Percentiles rank a stretch among this genome's conserved stretches.
Evolutionary conservation across 179 eudicot species (phyloP).

Genomic region (Beta corolliflora): DNA sequence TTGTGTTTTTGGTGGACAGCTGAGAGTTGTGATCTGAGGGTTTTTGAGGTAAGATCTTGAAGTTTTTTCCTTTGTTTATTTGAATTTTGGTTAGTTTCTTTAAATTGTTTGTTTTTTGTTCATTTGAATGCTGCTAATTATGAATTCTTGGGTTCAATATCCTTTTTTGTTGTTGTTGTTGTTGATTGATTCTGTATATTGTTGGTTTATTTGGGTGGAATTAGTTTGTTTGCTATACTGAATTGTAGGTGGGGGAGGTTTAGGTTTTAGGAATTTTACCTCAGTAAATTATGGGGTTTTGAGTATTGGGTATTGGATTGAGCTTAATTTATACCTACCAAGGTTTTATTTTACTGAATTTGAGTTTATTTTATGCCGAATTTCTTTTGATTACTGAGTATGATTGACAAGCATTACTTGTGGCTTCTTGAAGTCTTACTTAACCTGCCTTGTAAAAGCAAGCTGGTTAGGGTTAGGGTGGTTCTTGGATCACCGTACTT

Average conservation of each 20-base stretch:
- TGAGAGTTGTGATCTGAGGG: constrained; percentile 27
- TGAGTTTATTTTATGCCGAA: not conserved
- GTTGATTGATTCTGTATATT: constrained; percentile 2
- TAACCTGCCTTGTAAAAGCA: not conserved
- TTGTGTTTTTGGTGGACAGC: constrained; percentile 9
- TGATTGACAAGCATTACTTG: not conserved
- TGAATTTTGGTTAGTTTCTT: not conserved
- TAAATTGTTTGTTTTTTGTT: not conserved
- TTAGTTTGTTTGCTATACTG: not conserved
- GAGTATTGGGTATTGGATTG: not conserved
- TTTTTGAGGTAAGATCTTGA: constrained; percentile 36
- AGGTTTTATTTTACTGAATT: not conserved
- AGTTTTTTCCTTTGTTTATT: not conserved
- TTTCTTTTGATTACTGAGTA: not conserved
- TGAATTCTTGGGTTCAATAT: constrained; percentile 1
- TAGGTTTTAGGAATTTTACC: constrained; percentile 9
- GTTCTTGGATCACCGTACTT: not conserved
- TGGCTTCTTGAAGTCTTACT: not conserved
- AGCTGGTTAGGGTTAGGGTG: not conserved
- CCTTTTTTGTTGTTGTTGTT: not conserved
- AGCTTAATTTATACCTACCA: not conserved
- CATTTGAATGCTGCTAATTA: constrained; percentile 9
- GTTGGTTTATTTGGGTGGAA: not conserved
- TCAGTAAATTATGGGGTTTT: not conserved
- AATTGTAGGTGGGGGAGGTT: not conserved